Evolutionary conservation across 768 basidiomycete species (phyloP).

Genomic region (Omphalotus guepiniiformis): DNA sequence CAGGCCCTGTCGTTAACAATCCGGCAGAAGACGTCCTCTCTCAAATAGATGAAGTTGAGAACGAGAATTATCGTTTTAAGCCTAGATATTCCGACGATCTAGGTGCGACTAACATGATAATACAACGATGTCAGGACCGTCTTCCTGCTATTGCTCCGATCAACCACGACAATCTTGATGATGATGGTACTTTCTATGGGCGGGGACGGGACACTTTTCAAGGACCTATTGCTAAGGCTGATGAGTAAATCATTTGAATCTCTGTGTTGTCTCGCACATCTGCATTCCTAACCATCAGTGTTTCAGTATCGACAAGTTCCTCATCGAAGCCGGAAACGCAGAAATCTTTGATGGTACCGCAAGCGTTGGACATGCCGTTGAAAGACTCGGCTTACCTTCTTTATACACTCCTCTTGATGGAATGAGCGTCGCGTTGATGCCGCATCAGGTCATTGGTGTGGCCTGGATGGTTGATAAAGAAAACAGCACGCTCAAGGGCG

Average conservation of each 20-base stretch:
- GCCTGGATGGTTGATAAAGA: slow-evolving; percentile 60
- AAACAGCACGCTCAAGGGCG: slow-evolving; percentile 36
- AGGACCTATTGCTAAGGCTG: slow-evolving; percentile 42
- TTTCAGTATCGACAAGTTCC: slow-evolving; percentile 48
- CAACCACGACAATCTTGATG: slow-evolving; percentile 31
- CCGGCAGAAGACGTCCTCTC: too few relatives aligned
- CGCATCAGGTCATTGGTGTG: slow-evolving; percentile 63
- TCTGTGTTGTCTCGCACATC: background rate
- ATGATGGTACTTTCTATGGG: slow-evolving; percentile 44
- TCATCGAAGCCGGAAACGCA: slow-evolving; percentile 51
- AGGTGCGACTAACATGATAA: too few relatives aligned
- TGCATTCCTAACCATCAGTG: slow-evolving; percentile 1
- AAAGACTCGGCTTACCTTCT: slow-evolving; percentile 45
- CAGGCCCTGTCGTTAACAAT: background rate
- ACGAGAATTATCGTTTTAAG: too few relatives aligned
- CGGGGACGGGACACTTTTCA: slow-evolving; percentile 39
- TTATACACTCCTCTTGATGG: slow-evolving; percentile 49
- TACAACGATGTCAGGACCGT: too few relatives aligned
- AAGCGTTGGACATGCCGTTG: slow-evolving; percentile 52
- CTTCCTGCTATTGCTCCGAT: slow-evolving; percentile 23
- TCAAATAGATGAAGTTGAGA: too few relatives aligned
- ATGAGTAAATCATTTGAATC: slow-evolving; percentile 41
- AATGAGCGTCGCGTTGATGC: slow-evolving; percentile 59
- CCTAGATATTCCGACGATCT: too few relatives aligned
- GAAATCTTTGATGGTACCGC: slow-evolving; percentile 57